Conservation (phyloP, 305 asterid species). For the Fraxinus angustifolia region DNA sequence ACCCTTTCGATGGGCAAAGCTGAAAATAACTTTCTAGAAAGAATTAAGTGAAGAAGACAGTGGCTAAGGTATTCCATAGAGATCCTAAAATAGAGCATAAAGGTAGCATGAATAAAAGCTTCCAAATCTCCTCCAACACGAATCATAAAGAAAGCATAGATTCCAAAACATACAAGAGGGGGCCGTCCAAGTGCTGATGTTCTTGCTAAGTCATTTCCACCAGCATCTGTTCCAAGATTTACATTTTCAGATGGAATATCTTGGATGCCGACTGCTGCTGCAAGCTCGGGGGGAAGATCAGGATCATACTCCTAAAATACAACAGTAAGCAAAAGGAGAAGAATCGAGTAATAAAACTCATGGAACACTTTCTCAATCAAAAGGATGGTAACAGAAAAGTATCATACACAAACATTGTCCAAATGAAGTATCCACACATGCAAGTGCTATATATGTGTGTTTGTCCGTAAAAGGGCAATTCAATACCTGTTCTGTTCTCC, state of each 20-base stretch:
- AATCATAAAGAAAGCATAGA: slow-evolving; percentile 7
- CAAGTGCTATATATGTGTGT: not conserved
- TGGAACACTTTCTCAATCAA: slow-evolving; percentile 2
- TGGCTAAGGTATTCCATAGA: not conserved
- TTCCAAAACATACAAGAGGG: slow-evolving; percentile 47
- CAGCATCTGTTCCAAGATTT: slow-evolving; percentile 53
- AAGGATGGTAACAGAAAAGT: not conserved
- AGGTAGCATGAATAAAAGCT: not conserved
- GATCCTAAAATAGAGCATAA: not conserved
- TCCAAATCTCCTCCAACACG: not conserved
- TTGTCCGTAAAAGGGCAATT: not conserved
- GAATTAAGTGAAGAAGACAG: slow-evolving; percentile 2
- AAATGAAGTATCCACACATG: not conserved
- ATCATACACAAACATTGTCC: slow-evolving; percentile 7
- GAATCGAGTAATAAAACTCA: not conserved
- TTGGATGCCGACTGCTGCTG: slow-evolving; percentile 81
- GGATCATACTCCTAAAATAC: slow-evolving; percentile 81
- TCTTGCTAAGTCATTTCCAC: slow-evolving; percentile 56
- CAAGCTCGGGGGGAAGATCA: slow-evolving; percentile 99
- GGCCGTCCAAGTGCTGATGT: slow-evolving; percentile 47
- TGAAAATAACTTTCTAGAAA: slow-evolving; percentile 1
- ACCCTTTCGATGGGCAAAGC: not conserved
- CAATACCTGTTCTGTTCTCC: slow-evolving; percentile 77
- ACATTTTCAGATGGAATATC: slow-evolving; percentile 53
- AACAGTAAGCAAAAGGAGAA: slow-evolving; percentile 26